A percentile compares a stretch with the other conserved stretches of the same genome.
These are phyloP conservation scores for Borealophlyctis nickersoniae DNA, from an alignment of 192 early-diverging fungal species.

Conservation along the genomic window DNA sequence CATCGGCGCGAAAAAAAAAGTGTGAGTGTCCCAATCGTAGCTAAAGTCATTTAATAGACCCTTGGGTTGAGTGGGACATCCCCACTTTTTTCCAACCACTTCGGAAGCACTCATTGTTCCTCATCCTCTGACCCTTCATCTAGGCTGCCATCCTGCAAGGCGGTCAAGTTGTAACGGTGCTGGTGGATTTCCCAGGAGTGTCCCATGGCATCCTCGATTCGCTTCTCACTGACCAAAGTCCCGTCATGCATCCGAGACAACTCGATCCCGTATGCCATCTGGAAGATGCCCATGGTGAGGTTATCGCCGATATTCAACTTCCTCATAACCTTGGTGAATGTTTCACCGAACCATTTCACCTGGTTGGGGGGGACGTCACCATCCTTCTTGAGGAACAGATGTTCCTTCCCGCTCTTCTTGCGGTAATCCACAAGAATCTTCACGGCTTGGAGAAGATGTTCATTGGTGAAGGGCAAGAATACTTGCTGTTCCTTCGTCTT, in stretches of 20 bases:
- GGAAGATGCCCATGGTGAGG: conserved; percentile 1
- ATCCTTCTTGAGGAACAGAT: background rate
- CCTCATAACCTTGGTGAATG: background rate
- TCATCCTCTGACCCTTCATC: background rate
- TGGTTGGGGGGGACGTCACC: background rate
- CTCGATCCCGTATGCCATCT: background rate
- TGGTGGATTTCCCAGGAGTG: background rate
- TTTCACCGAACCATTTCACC: background rate
- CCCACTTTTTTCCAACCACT: background rate
- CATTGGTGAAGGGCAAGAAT: background rate
- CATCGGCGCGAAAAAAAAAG: background rate
- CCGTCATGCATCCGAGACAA: background rate
- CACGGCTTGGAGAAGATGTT: background rate
- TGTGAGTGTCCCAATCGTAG: too few relatives aligned
- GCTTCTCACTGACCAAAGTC: background rate
- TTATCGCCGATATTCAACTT: background rate
- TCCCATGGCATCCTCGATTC: background rate
- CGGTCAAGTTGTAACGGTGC: background rate
- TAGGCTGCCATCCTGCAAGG: background rate
- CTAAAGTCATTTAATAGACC: background rate
- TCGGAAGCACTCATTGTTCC: background rate
- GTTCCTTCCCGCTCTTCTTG: background rate
- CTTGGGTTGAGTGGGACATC: background rate
- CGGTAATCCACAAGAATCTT: background rate
- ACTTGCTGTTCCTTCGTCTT: background rate